Base-by-base conservation (phyloP, 1,284 basidiomycete species). In the Cystobasidium slooffiae region DNA sequence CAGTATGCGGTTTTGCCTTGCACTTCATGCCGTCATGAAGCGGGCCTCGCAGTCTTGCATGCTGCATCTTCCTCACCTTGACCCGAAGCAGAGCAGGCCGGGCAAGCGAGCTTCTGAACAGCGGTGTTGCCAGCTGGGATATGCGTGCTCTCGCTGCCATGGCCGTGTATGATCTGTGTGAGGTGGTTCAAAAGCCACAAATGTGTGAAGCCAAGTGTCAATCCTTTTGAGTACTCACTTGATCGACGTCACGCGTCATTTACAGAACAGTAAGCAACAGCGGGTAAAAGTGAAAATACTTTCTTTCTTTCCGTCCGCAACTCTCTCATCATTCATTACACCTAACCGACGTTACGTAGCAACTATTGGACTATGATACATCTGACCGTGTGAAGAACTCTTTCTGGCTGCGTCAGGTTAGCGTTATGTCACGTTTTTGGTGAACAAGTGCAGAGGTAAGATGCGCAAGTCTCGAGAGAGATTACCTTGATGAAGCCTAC, bases 81-180 rank as follows among this genome's bases (percentile, higher is more conserved):
- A 59, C 39, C 56, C 56, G 56, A 39, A 59, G 56, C 56, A 47
- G 49, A 7, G 46, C 46, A 39, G 51, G 51, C 49, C 51, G 44
- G 24, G 49, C 64, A 24, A 66, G 64, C 16, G 64, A 66, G 47
- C 39, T 51, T 43, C 64, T 22, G 18, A 66, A 47, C 64, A 66
- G 47, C 14, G 64, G 64, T 39, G 51, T 20, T 16, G 64, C 64
- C 44, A 66, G 39, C 37, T 66, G 47, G 10, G 24, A 8, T 12
- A 66, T 37, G 51, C 64, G 64, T 37, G 37, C 64, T 41, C 64
- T 14, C 43, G 64, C 64, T 52, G 51, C 64, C 64, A 66, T 66
- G 51, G 31, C 24, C 31, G 49, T 7, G 18, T 18, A 16, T 18
- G 43, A 46, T 41, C 14, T 12, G 12, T 51, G 46, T 58, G 56